phyloP scores from a whole-genome alignment of 1,284 basidiomycete species.

The Heterobasidion irregulare region DNA sequence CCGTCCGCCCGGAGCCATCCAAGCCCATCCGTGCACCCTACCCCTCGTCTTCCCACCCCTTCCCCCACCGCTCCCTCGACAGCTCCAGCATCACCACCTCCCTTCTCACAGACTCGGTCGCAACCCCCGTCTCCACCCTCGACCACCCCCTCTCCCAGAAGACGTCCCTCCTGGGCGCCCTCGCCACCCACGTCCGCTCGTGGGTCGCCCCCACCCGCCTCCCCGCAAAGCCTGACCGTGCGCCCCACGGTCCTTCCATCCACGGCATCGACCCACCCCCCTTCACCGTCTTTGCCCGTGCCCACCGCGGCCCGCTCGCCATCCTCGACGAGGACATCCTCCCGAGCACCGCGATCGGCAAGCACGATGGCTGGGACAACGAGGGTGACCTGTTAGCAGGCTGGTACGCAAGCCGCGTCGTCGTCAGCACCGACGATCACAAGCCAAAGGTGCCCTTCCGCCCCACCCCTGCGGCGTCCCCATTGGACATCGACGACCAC shows the following conservation, averaged over 20 bases:
- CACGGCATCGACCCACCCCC: slow-evolving; percentile 3
- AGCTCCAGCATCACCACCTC: slow-evolving; percentile 19
- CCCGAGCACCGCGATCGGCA: background rate
- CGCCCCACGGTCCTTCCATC: slow-evolving; percentile 13
- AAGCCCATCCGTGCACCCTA: slow-evolving; percentile 22
- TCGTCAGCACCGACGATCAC: background rate
- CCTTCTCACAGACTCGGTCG: slow-evolving; percentile 20
- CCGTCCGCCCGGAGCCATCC: slow-evolving; percentile 22
- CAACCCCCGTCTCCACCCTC: slow-evolving; percentile 17
- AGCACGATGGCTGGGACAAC: background rate
- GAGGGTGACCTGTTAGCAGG: slow-evolving; percentile 1
- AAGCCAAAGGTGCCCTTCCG: background rate
- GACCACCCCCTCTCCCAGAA: slow-evolving; percentile 8
- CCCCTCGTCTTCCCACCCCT: slow-evolving; percentile 9
- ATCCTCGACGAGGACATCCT: slow-evolving; percentile 10
- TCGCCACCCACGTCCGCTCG: slow-evolving; percentile 12
- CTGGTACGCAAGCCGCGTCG: slow-evolving; percentile 5
- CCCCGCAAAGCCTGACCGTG: slow-evolving; percentile 11
- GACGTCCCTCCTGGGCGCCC: slow-evolving; percentile 7
- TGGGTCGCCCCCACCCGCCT: slow-evolving; percentile 9
- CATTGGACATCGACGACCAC: slow-evolving; percentile 14
- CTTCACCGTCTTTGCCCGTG: slow-evolving; percentile 3
- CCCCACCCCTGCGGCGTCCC: background rate
- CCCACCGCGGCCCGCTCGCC: slow-evolving; percentile 7
- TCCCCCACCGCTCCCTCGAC: slow-evolving; percentile 18